Evolutionary conservation across 345 rosid genomes (phyloP).

Genomic region (Gossypium arboreum): DNA sequence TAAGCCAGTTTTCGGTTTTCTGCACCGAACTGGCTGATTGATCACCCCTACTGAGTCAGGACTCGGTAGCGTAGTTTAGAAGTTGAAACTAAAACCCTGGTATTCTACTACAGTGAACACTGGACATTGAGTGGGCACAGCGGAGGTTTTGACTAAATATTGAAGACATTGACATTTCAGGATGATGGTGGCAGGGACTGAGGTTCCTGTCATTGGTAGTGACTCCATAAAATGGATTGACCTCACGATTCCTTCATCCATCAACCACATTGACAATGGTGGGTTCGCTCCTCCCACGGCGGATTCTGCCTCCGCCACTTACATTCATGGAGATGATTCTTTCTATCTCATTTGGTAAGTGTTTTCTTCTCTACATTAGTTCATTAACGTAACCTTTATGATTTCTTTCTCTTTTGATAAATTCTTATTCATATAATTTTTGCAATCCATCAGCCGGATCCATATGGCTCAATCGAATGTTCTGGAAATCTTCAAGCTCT

Average conservation of each 20-base stretch:
- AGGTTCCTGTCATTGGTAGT: constrained; percentile 65
- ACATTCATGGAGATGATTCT: constrained; percentile 38
- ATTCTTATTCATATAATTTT: not conserved
- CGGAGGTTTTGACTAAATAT: not conserved
- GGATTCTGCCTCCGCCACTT: constrained; percentile 57
- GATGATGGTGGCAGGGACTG: constrained; percentile 45
- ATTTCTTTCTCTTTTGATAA: no score
- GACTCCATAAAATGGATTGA: constrained; percentile 65
- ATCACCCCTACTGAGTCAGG: not conserved
- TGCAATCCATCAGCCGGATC: constrained; percentile 42
- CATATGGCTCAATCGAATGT: constrained; percentile 37
- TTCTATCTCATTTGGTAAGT: constrained; percentile 45
- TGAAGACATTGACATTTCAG: not conserved
- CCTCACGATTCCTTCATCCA: constrained; percentile 43
- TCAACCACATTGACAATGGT: constrained; percentile 1
- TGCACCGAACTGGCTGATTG: no score
- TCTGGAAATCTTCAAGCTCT: constrained; percentile 65
- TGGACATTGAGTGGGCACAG: not conserved
- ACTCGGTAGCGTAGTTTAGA: not conserved
- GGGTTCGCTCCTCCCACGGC: constrained; percentile 34
- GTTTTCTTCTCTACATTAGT: not conserved
- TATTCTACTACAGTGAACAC: not conserved
- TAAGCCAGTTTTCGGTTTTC: no score
- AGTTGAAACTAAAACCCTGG: constrained; percentile 2
- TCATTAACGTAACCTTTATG: not conserved